phyloP scores from a whole-genome alignment of 1,284 basidiomycete species.

The Ustilago trichophora region DNA sequence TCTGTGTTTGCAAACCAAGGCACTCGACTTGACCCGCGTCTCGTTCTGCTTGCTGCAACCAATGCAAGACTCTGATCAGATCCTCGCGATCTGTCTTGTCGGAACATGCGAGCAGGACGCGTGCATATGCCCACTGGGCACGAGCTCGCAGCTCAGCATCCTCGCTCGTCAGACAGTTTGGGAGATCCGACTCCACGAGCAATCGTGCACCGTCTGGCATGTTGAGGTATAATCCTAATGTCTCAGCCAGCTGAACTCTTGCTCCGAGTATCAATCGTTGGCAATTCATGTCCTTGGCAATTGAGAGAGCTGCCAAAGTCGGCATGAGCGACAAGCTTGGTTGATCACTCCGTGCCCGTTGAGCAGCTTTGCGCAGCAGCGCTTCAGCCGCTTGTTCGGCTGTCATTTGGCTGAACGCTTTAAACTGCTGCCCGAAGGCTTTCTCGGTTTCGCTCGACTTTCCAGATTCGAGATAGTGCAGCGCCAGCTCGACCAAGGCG shows the following conservation, averaged over 20 bases:
- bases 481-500: slow-evolving; percentile 26
- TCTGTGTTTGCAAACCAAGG: slow-evolving; percentile 29
- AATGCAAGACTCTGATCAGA: slow-evolving; percentile 12
- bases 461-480: slow-evolving; percentile 26
- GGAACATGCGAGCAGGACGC: slow-evolving; percentile 28
- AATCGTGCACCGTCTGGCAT: slow-evolving; percentile 30
- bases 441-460: slow-evolving; percentile 12
- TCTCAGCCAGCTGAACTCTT: slow-evolving; percentile 29
- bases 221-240: slow-evolving; percentile 25
- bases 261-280: slow-evolving; percentile 20
- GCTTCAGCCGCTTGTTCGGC: slow-evolving; percentile 24
- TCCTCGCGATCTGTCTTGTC: slow-evolving; percentile 13
- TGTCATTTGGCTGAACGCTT: slow-evolving; percentile 17
- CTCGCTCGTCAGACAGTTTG: slow-evolving; percentile 21
- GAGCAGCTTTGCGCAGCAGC: slow-evolving; percentile 23
- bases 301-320: slow-evolving; percentile 25
- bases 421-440: slow-evolving; percentile 13
- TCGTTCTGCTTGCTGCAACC: slow-evolving; percentile 31
- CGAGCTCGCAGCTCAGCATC: slow-evolving; percentile 29
- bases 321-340: slow-evolving; percentile 29
- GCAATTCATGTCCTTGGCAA: slow-evolving; percentile 37
- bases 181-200: slow-evolving; percentile 28
- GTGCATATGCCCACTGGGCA: slow-evolving; percentile 39
- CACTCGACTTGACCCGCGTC: slow-evolving; percentile 30
- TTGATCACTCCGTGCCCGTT: slow-evolving; percentile 12